These are phyloP conservation scores for Jaapia argillacea DNA, from an alignment of 768 basidiomycete genomes.

Conservation along the genomic window DNA sequence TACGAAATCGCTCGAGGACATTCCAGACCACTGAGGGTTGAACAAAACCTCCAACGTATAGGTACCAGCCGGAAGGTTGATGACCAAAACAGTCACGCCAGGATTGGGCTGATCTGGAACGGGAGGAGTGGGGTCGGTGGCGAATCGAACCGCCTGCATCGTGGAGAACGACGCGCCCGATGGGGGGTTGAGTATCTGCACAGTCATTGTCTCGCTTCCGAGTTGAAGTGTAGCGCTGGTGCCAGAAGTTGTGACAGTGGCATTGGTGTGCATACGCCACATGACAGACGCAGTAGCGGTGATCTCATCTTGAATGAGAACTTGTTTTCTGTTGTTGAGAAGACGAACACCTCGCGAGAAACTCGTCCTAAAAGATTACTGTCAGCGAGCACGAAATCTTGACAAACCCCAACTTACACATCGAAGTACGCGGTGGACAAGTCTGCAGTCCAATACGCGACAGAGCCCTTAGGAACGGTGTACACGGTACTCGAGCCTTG, in stretches of 20 bases:
- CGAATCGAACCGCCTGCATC: constrained; percentile 41
- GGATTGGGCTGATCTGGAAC: constrained; percentile 65
- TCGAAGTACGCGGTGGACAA: constrained; percentile 67
- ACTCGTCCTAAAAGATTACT: constrained; percentile 34
- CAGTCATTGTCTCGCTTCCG: constrained; percentile 54
- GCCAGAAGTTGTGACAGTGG: constrained; percentile 51
- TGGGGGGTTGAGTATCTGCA: constrained; percentile 59
- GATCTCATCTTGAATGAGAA: constrained; percentile 92
- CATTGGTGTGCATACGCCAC: constrained; percentile 98
- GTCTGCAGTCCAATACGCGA: constrained; percentile 76
- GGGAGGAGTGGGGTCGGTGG: constrained; percentile 55
- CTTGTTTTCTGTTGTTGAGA: constrained; percentile 77
- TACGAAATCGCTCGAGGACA: constrained; percentile 49
- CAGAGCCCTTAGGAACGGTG: constrained; percentile 49
- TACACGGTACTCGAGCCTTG: constrained; percentile 86
- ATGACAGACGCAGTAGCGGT: constrained; percentile 43
- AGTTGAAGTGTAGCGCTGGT: constrained; percentile 69
- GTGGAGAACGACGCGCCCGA: constrained; percentile 55
- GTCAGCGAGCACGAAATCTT: constrained; percentile 1
- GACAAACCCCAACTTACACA: constrained; percentile 36
- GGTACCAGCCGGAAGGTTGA: constrained; percentile 55
- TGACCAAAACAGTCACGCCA: constrained; percentile 69
- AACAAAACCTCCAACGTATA: constrained; percentile 81
- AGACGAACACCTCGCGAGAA: constrained; percentile 79
- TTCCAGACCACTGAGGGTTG: constrained; percentile 85